Evolutionary conservation across 108 stramenopile species (phyloP), one percentile per base, ranked within the genome.

Genomic region (Cyclotella kingstonii): DNA sequence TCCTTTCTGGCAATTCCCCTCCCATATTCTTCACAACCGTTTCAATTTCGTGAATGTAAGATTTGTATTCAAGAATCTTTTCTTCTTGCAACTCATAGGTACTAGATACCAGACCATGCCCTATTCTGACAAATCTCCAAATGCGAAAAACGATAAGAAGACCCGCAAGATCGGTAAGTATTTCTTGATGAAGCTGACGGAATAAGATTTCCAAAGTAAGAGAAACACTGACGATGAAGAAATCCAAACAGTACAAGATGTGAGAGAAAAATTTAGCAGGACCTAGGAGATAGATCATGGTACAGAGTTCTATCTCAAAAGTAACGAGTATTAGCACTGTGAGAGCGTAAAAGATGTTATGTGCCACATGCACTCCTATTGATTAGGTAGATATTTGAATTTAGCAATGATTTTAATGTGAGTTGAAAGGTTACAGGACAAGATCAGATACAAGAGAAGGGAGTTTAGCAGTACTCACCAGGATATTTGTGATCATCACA

Each of bases 121-220:
- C 76, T 5, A 77, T 77, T 12, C 69, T 53, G 4, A 76, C 70
- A 51, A 76, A 76, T 8, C 75, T 64, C 75, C 75, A 76, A 4
- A 70, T 11, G 49, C 75, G 62, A 50, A 70, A 60, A 21, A 76
- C 14, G 11, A 76, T 51, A 8, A 76, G 69, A 6, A 76, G 26
- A 1, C 53, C 68, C 2, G 47, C 45, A 6, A 56, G 33, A 23
- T 49, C 68, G 27, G 36, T 42, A 7, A 62, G 25, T 4, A 40
- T 47, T 10, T 60, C 58, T 11, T 57, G 21, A 19, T 61, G 18
- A 14, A 54, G 19, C 10, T 36, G 4, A 23, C 27, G 27, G 54
- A 70, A 70, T 23, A 51, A 3, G 23, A 76, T 19, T 55, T 76
- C 75, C 2, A 76, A 30, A 0, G 27, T 39, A 36, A 76, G 36